Base-by-base conservation (phyloP, 768 basidiomycete genomes). In the Multifurca ochricompacta region DNA sequence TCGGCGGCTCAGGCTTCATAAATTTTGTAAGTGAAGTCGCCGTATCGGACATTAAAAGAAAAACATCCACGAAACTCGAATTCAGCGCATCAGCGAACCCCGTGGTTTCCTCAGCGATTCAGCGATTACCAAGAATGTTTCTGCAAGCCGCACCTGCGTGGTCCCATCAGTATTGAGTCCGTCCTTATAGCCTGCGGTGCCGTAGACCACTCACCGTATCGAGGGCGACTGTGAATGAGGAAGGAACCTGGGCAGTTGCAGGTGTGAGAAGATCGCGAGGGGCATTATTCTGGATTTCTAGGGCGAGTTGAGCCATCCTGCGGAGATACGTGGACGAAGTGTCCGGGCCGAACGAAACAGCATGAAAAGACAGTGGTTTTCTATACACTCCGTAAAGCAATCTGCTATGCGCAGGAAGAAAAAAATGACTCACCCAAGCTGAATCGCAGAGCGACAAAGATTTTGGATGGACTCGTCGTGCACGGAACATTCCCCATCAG, bases 111-210 rank as follows among this genome's bases (percentile, higher is more conserved):
- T 70, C 64, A 82, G 63, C 0, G 81, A 80, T 48, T 80, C 77
- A 0, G 80, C 79, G 51, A 83, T 74, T 18, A 74, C 75, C 30
- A 82, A 64, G 72, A 82, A 82, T 0, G 80, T 78, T 59, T 81
- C 70, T 1, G 79, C 76, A 2, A 82, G 70, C 54, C 72, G 73
- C 6, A 80, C 70, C 80, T 82, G 54, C 1, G 16, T 21, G 3
- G 13, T 34, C 3, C 19, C 16, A 44, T 39, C 19, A 40, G 44
- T 32, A 27, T 7, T 16, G 11, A 6, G 3, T 18, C 21, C 9
- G 31, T 25, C 3, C 21, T 30, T 35, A 14, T 18, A 8, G 16
- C 6, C 14, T 5, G 6, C 21, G 10, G 4, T 28, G 10, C 13
- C 1, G 3, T 11, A 4, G 3, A 21, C 13, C 14, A 30, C 53